These are phyloP conservation scores for Penicillium malachiteum DNA, from an alignment of 495 filamentous ascomycete genomes.

Conservation along the genomic window DNA sequence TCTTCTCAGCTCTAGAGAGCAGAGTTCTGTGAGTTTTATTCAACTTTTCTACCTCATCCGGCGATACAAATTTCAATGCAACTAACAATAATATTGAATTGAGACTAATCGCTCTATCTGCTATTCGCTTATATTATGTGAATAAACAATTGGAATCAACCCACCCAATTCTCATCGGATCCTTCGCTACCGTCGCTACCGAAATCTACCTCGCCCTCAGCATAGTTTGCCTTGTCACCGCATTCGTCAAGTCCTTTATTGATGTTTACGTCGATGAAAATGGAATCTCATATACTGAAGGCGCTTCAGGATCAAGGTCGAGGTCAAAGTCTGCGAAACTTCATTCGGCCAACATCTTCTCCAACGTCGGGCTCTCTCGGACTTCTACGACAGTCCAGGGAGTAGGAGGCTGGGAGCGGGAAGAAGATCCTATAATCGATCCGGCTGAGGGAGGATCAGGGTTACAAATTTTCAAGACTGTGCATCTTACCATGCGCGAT, in stretches of 20 bases:
- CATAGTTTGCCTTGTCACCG: conserved; percentile 22
- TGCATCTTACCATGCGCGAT: conserved; percentile 12
- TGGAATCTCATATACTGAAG: conserved; percentile 30
- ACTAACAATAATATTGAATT: not conserved
- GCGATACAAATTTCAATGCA: not conserved
- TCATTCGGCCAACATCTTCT: not conserved
- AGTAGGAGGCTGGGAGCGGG: conserved; percentile 9
- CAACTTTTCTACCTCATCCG: no score
- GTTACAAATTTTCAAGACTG: conserved; percentile 17
- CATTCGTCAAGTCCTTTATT: conserved; percentile 41
- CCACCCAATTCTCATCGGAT: conserved; percentile 20
- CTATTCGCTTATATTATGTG: conserved; percentile 22
- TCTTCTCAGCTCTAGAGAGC: conserved; percentile 21
- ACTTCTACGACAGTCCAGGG: not conserved
- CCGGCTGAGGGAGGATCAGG: not conserved
- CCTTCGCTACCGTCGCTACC: conserved; percentile 22
- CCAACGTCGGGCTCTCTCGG: not conserved
- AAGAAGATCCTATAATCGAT: conserved; percentile 15
- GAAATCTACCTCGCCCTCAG: conserved; percentile 28
- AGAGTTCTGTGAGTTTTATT: conserved; percentile 23
- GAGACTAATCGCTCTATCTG: conserved; percentile 28
- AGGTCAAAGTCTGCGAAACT: conserved; percentile 1
- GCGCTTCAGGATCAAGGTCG: conserved; percentile 6
- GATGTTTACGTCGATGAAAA: conserved; percentile 34
- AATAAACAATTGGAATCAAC: conserved; percentile 17